Evolutionary conservation across 2,329 filamentous ascomycete genomes (phyloP).

Genomic region (Fusarium sp.): DNA sequence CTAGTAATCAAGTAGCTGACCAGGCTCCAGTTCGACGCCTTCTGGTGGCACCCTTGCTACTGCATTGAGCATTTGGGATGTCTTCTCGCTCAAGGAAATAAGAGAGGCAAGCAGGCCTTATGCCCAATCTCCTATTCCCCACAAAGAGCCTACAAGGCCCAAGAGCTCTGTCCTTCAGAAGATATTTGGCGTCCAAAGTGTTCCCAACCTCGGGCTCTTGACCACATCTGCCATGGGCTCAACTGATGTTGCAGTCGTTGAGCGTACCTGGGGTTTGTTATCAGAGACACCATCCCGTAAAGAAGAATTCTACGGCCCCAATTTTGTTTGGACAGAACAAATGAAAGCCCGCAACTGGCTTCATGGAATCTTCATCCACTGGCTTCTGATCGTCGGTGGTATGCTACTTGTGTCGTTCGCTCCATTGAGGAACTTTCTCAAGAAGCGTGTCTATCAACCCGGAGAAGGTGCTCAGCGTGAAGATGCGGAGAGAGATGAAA

Average conservation of each 20-base stretch:
- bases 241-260: constrained; percentile 69
- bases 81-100: constrained; percentile 65
- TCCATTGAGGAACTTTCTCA: constrained; percentile 63
- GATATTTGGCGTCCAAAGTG: constrained; percentile 65
- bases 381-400: constrained; percentile 60
- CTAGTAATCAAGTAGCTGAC: constrained; percentile 17
- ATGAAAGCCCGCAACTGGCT: constrained; percentile 66
- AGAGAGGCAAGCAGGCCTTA: constrained; percentile 64
- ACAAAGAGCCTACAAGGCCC: constrained; percentile 53
- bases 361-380: constrained; percentile 66
- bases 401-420: constrained; percentile 62
- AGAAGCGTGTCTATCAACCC: constrained; percentile 64
- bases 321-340: constrained; percentile 72
- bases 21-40: constrained; percentile 54
- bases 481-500: constrained; percentile 68
- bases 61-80: constrained; percentile 71
- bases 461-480: constrained; percentile 70
- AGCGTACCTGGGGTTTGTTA: constrained; percentile 75
- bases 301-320: constrained; percentile 70
- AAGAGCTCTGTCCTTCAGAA: constrained; percentile 57
- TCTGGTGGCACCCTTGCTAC: constrained; percentile 81
- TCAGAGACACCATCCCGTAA: constrained; percentile 61
- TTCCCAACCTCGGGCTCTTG: constrained; percentile 69
- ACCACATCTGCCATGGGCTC: constrained; percentile 66
- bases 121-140: constrained; percentile 70